Evolutionary conservation across 2,329 filamentous ascomycete genomes (phyloP), one percentile per base, ranked within the genome.

Genomic region (Ustulina deusta): DNA sequence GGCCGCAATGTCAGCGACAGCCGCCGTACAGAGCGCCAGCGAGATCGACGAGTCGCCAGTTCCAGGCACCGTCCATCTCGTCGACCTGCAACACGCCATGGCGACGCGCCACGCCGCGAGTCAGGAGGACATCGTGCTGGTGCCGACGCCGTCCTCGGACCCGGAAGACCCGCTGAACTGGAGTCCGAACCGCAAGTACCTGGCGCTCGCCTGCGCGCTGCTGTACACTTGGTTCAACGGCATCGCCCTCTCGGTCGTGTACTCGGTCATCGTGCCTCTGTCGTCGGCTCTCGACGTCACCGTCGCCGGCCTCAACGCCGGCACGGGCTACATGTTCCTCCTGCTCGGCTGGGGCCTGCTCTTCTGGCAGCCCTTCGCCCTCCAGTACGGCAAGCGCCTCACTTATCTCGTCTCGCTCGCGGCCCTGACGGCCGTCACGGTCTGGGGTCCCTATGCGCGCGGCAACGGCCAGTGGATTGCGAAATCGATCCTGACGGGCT

Each of bases 111-210:
- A 82, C 67, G 76, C 78, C 3, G 66, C 66, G n/a, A 69, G 71
- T 25, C 72, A 75, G 9, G 73, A 72, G 36, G 80, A 85, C 56
- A 83, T 86, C 61, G 83, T 87, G 20, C 77, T 87, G 11, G 80
- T 86, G 9, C 86, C 86, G 1, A 79, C 80, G 0, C 85, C 85
- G 1, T 84, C 83, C 0, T 74, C 77, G 11, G 83, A 87, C 67
- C 82, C 84, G 3, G 83, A 86, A 48, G 86, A 87, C 67, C 86
- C 85, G 2, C 76, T 88, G 38, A 87, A 85, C 66, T 85, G 85
- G 85, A 70, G 69, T 22, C 69, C 73, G n/a, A 66, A 74, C 20
- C 75, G 75, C 66, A 77, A 77, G 68, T 63, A 71, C 13, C 58
- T 75, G 46, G 74, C 75, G 11, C 55, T 79, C 36, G 40, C 73